Evolutionary conservation across 768 basidiomycete genomes (phyloP).

Genomic region (Russula lepida): DNA sequence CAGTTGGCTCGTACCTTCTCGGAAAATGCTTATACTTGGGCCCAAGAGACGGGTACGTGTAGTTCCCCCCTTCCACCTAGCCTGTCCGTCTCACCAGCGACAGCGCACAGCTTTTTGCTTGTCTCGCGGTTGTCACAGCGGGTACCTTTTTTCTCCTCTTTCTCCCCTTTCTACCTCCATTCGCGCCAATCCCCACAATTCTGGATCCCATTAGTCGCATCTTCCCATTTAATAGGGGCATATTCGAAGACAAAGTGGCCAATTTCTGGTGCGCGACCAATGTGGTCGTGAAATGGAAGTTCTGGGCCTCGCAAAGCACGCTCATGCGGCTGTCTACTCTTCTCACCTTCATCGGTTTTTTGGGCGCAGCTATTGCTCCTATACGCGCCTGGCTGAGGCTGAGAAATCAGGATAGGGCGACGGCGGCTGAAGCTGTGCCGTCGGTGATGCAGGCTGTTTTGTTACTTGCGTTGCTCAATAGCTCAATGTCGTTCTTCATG

Average conservation of each 20-base stretch:
- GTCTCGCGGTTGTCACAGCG: constrained; percentile 54
- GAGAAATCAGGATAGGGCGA: constrained; percentile 12
- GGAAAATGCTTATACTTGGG: constrained; percentile 86
- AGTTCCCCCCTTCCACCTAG: neutral
- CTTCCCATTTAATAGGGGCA: constrained; percentile 84
- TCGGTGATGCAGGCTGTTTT: constrained; percentile 59
- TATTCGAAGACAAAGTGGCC: constrained; percentile 94
- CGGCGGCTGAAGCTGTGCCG: constrained; percentile 22
- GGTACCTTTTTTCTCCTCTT: constrained; percentile 64
- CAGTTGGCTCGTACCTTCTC: constrained; percentile 81
- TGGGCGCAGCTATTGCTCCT: constrained; percentile 47
- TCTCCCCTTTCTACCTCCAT: constrained; percentile 69
- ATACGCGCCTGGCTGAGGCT: constrained; percentile 33
- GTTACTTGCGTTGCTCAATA: constrained; percentile 70
- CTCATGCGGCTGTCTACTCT: constrained; percentile 60
- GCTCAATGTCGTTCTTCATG: constrained; percentile 87
- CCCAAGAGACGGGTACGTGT: constrained; percentile 54
- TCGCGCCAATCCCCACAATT: constrained; percentile 40
- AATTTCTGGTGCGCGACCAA: constrained; percentile 97
- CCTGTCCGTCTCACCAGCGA: neutral
- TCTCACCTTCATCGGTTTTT: constrained; percentile 63
- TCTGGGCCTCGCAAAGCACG: constrained; percentile 36
- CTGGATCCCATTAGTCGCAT: constrained; percentile 68
- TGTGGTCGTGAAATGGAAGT: constrained; percentile 79
- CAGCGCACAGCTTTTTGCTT: constrained; percentile 47